Conservation (phyloP, 139 green algal genomes). For the Coelastrella sp. region DNA sequence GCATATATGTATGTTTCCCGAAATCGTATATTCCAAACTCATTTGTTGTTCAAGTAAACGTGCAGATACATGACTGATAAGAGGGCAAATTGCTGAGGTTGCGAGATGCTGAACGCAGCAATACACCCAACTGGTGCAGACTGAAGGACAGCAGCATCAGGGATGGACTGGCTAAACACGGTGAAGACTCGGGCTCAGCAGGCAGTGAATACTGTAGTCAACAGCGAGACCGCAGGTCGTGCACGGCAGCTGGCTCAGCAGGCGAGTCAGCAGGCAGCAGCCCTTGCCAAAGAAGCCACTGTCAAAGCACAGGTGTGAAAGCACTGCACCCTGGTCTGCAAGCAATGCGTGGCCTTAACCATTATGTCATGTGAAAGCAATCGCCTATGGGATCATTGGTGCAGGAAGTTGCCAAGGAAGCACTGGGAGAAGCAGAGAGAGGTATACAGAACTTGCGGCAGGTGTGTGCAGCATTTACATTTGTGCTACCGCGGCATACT, state of each 20-base stretch:
- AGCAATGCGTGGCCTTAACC: too few species aligned
- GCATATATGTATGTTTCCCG: too few species aligned
- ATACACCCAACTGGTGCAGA: neutral
- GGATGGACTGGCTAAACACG: constrained; percentile 43
- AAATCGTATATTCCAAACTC: too few species aligned
- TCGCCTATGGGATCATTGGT: too few species aligned
- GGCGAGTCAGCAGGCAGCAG: constrained; percentile 35
- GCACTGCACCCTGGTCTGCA: too few species aligned
- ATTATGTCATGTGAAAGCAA: too few species aligned
- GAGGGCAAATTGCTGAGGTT: too few species aligned
- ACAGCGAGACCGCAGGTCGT: constrained; percentile 19
- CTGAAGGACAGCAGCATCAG: neutral
- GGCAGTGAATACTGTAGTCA: constrained; percentile 17
- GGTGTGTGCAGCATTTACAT: too few species aligned
- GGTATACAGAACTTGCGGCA: neutral
- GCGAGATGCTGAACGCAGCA: too few species aligned
- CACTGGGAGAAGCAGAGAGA: constrained; percentile 38
- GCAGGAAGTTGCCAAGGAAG: constrained; percentile 43
- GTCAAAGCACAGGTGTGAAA: constrained; percentile 45
- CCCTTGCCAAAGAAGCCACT: constrained; percentile 24
- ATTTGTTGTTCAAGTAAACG: too few species aligned
- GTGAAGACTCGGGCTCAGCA: constrained; percentile 9
- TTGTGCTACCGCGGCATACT: too few species aligned
- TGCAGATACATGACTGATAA: too few species aligned
- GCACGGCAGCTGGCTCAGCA: constrained; percentile 45